Evolutionary conservation across 306 rosid genomes (phyloP), one percentile per base, ranked within the genome.

Genomic region (Prunus mongolica): DNA sequence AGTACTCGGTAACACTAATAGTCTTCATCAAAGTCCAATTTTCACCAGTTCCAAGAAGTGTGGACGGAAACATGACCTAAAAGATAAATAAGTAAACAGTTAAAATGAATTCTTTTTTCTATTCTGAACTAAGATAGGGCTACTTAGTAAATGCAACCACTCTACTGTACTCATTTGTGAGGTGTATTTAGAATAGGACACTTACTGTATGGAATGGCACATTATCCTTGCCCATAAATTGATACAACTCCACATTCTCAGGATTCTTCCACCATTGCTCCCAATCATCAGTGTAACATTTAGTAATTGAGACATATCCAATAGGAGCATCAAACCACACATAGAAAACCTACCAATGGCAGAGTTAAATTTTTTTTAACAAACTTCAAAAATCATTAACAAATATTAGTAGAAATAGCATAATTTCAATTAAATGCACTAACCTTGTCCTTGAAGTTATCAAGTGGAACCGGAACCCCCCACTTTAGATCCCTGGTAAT

Each of bases 181-280:
- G 67, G 22, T 41, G 11, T 54, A 32, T 38, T 50, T 15, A 30
- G 62, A 49, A 73, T 44, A 65, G 19, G 61, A 52, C 56, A 60
- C 97, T 81, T 82, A 95, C 97, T 52, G 97, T 95, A 85, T 95
- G 99, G 88, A 95, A 95, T 71, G 99, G 99, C 84, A 92, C 97
- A 73, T 92, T 95, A 81, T 95, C 99, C 90, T 95, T 95, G 75
- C 99, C 99, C 99, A 95, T 95, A 80, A 92, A 92, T 78, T 95
- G 97, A 87, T 86, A 95, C 74, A 95, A 57, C 87, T 92, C 97
- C 68, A 95, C 99, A 46, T 95, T 87, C 80, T 95, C 87, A 2
- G 98, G 97, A 80, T 90, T 90, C 84, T 95, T 95, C 99, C 99
- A 95, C 99, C 99, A 95, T 83, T 87, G 82, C 86, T 95, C 97